Evolutionary conservation across 2,329 filamentous ascomycete species (phyloP).

Genomic region (Botrytis deweyae): DNA sequence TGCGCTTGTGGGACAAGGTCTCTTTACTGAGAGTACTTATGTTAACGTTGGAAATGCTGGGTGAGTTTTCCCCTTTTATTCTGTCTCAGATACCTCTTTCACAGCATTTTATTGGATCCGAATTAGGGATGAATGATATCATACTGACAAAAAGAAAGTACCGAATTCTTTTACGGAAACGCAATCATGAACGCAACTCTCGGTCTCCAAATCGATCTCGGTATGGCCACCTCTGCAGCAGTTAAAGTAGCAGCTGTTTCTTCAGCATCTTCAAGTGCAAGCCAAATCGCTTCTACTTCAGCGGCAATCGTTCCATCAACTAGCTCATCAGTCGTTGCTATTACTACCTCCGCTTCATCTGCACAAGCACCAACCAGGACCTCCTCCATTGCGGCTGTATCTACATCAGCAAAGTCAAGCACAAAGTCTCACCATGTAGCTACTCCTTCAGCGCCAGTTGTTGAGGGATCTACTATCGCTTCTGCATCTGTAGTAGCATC

Average conservation of each 20-base stretch:
- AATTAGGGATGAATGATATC: neutral
- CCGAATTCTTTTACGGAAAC: conserved; percentile 11
- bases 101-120: neutral
- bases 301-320: neutral
- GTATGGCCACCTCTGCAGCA: neutral
- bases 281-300: neutral
- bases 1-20: neutral
- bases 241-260: neutral
- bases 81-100: no score
- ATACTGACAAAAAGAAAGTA: neutral
- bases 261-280: neutral
- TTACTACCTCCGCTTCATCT: neutral
- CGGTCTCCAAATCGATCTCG: conserved; percentile 3
- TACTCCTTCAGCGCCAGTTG: neutral
- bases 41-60: conserved; percentile 10
- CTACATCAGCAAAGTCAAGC: neutral
- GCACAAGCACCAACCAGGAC: neutral
- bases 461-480: neutral
- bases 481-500: neutral
- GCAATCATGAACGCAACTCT: neutral
- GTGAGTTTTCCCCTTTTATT: neutral
- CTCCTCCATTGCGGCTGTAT: neutral
- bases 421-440: neutral
- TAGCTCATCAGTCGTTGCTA: neutral
- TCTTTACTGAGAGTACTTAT: neutral